Base-by-base conservation (phyloP, 1,284 basidiomycete species). In the Heterobasidion occidentale region DNA sequence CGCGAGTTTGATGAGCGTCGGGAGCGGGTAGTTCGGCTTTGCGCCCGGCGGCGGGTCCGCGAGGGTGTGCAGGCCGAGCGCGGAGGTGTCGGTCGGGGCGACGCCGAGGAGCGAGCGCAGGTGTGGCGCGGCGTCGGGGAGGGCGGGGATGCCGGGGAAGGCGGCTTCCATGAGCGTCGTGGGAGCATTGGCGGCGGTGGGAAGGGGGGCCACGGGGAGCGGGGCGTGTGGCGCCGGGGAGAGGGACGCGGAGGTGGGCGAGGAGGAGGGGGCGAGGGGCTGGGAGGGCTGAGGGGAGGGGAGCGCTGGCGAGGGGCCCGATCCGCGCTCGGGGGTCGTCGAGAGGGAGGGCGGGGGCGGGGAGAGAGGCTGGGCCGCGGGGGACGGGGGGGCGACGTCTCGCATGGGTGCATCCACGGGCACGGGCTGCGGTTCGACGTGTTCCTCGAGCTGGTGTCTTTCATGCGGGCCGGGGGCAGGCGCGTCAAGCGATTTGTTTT, bases 1-100 rank as follows among this genome's bases (percentile, higher is more conserved):
- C 0, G 88, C 88, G n/a, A 88, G 74, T 61, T 86, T 80, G 49
- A 84, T 77, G n/a, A 90, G 73, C 20, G 77, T 72, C 1, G 83
- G 80, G 52, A 82, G 76, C 0, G 83, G 72, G 9, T 80, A 78
- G 9, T 72, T 71, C 1, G 86, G 88, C 51, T 76, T 80, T 55
- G 76, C 71, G 3, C 77, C 78, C 0, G 67, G 64, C 7, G 71
- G 69, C 3, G 80, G 79, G 51, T 88, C 80, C 0, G 75, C 72
- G 14, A 89, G 64, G 1, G 78, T 70, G 46, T 66, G 66, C n/a
- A 89, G 73, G 54, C 71, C 74, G 44, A 85, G 64, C 1, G 69
- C 65, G 27, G 27, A 3, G 27, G 27, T 27, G 9, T 69, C 66
- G 19, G 70, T 67, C 0, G 71, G 62, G 0, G 68, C 62, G 12